Conservation (phyloP, 352 stramenopile species). For the Phytophthora citrophthora region DNA sequence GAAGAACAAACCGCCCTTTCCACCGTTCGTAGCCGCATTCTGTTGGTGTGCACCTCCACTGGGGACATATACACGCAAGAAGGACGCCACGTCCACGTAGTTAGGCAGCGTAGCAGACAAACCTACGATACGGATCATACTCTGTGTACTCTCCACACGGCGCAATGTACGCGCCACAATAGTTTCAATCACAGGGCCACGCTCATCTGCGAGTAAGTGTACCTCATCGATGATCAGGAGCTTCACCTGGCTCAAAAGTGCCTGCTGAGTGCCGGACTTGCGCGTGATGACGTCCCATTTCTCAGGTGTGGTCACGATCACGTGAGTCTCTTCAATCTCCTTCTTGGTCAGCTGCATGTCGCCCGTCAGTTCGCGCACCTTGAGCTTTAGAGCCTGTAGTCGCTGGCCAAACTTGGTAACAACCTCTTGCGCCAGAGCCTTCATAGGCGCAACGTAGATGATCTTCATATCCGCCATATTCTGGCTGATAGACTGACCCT, state of each 20-base stretch:
- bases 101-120: constrained; percentile 99
- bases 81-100: constrained; percentile 98
- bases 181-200: constrained; percentile 98
- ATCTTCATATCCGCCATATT: constrained; percentile 90
- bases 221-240: constrained; percentile 99
- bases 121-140: constrained; percentile 97
- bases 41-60: constrained; percentile 50
- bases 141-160: constrained; percentile 98
- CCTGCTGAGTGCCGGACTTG: constrained; percentile 94
- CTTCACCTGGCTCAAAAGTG: constrained; percentile 89
- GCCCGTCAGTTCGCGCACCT: constrained; percentile 95
- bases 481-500: constrained; percentile 29
- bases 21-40: constrained; percentile 78
- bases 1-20: constrained; percentile 95
- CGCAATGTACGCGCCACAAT: constrained; percentile 98
- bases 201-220: constrained; percentile 98
- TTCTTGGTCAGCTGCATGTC: constrained; percentile 98
- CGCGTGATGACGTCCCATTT: constrained; percentile 99
- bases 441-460: constrained; percentile 98
- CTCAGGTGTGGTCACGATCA: constrained; percentile 99
- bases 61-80: constrained; percentile 94
- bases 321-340: constrained; percentile 95
- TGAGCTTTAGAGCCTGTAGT: constrained; percentile 60
- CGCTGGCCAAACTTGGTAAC: constrained; percentile 98
- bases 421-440: constrained; percentile 98